Conservation (phyloP, 1,139 yeast species). For the Diutina scorzettiae region DNA sequence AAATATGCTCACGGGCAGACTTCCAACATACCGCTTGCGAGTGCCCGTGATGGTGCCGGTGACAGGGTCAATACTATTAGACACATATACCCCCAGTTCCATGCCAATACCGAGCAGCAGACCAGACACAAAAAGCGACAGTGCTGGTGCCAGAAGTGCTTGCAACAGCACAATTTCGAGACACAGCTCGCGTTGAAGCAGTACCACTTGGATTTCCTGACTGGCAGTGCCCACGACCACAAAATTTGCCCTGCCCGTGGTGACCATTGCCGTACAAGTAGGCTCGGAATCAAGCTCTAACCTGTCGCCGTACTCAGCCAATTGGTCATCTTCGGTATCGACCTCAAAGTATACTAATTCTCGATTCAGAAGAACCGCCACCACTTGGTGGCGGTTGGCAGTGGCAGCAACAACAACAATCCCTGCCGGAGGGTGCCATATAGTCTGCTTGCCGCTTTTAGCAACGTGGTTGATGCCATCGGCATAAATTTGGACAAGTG, state of each 20-base stretch:
- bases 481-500: constrained; percentile 63
- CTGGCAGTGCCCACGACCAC: constrained; percentile 66
- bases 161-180: constrained; percentile 57
- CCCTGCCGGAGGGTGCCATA: constrained; percentile 81
- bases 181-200: constrained; percentile 51
- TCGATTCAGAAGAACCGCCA: constrained; percentile 57
- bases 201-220: constrained; percentile 56
- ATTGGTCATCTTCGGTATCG: constrained; percentile 45
- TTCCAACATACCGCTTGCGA: constrained; percentile 64
- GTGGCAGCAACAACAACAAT: constrained; percentile 48
- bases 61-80: constrained; percentile 42
- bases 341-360: constrained; percentile 78
- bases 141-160: constrained; percentile 49
- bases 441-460: constrained; percentile 27
- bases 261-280: constrained; percentile 44
- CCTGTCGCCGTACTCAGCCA: constrained; percentile 59
- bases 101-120: constrained; percentile 60
- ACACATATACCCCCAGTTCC: constrained; percentile 68
- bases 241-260: constrained; percentile 33
- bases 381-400: constrained; percentile 56
- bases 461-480: constrained; percentile 62
- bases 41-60: constrained; percentile 61
- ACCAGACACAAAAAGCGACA: constrained; percentile 31
- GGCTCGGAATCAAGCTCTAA: constrained; percentile 42
- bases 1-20: constrained; percentile 41